A percentile compares a stretch with the other conserved stretches of the same genome.
These are phyloP conservation scores for Candolleomyces aberdarensis DNA, from an alignment of 768 basidiomycete species.

Conservation along the genomic window DNA sequence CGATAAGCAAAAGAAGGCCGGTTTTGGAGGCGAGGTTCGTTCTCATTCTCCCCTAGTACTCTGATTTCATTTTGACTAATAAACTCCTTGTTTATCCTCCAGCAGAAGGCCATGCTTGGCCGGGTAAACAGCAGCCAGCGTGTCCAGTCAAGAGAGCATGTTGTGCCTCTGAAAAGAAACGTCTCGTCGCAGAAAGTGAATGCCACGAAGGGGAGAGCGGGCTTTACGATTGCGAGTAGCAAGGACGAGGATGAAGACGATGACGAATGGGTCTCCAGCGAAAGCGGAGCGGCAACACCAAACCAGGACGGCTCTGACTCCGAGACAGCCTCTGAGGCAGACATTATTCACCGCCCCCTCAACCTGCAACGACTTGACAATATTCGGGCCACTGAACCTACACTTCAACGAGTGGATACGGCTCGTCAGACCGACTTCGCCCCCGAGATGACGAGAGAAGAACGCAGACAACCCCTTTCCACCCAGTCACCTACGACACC, in stretches of 20 bases:
- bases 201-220: conserved; percentile 39
- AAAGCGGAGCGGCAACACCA: conserved; percentile 72
- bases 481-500: background rate
- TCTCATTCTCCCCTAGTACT: conserved; percentile 13
- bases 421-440: conserved; percentile 34
- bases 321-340: conserved; percentile 35
- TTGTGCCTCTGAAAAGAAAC: conserved; percentile 19
- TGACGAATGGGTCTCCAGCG: conserved; percentile 77
- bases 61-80: conserved; percentile 16
- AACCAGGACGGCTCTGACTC: conserved; percentile 46
- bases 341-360: conserved; percentile 17
- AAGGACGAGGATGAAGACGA: conserved; percentile 47
- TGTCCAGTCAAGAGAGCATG: conserved; percentile 30
- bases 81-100: conserved; percentile 15
- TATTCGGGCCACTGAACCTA: conserved; percentile 12
- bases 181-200: conserved; percentile 21
- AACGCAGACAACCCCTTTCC: background rate
- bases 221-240: conserved; percentile 57
- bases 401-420: conserved; percentile 29
- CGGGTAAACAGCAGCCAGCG: conserved; percentile 35
- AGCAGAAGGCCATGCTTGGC: conserved; percentile 26
- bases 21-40: conserved; percentile 44
- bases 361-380: conserved; percentile 11
- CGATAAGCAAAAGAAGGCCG: conserved; percentile 55
- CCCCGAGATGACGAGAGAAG: conserved; percentile 1